Evolutionary conservation across 1,284 basidiomycete species (phyloP), one percentile per base, ranked within the genome.

Genomic region (Cryptococcus amylolentus): DNA sequence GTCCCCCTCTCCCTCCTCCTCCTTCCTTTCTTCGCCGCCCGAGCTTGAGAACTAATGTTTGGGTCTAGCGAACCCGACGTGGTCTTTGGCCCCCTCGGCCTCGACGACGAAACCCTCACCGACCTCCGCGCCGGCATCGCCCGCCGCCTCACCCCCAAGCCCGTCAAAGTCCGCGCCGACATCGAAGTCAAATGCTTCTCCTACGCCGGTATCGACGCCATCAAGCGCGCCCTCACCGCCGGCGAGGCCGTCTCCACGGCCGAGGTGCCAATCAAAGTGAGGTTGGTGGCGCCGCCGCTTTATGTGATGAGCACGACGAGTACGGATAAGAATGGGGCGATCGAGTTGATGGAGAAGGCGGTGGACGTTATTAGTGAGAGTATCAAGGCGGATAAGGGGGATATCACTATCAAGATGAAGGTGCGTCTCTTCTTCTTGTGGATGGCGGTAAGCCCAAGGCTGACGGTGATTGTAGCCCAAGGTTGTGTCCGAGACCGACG

Each of bases 91-190:
- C 82, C 84, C 0, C 81, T 98, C 41, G 76, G 83, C 35, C 81
- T 84, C 26, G 77, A 80, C 60, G 71, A 74, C 48, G 82, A 86
- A 12, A 88, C 88, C 12, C 80, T 87, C 49, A 78, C 80, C 27
- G 83, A 91, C 57, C 84, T 98, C 28, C 84, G 85, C 66, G 79
- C 84, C 60, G 97, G 92, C 49, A 97, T 99, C 72, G 93, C 94
- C 9, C 87, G 94, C 52, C 86, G 96, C 44, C 82, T 98, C 56
- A 98, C 95, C 2, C 96, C 95, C 13, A 96, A 99, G 77, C 94
- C 96, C 12, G 95, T 98, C 83, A 98, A 98, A 81, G 86, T 98
- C 54, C 91, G 95, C 71, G 92, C 96, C 20, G 96, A 99, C 79
- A 88, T 99, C 63, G 94, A 98, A 78, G 81, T 98, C 53, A 97